A percentile compares a stretch with the other conserved stretches of the same genome.
Conservation (phyloP, 495 filamentous ascomycete genomes). For the Filosporella fistucella region DNA sequence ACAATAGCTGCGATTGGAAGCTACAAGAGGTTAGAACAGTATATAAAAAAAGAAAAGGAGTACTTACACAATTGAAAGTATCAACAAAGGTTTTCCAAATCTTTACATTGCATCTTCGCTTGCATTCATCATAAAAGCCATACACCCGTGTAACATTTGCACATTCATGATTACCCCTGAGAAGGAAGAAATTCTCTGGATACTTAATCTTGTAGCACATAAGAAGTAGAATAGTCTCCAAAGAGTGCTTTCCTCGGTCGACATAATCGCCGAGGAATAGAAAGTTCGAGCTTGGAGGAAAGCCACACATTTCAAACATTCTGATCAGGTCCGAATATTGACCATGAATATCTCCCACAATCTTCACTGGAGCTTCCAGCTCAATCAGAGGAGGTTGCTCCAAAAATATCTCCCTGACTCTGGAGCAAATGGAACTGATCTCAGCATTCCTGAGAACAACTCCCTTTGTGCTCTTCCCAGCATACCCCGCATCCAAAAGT, state of each 20-base stretch:
- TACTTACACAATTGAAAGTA: conserved; percentile 74
- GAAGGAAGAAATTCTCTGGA: conserved; percentile 97
- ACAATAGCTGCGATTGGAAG: conserved; percentile 96
- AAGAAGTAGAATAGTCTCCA: conserved; percentile 94
- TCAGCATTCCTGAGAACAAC: conserved; percentile 97
- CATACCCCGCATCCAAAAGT: conserved; percentile 90
- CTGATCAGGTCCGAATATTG: conserved; percentile 97
- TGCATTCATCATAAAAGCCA: conserved; percentile 99
- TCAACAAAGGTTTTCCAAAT: conserved; percentile 99
- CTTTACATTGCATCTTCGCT: conserved; percentile 95
- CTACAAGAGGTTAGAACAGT: conserved; percentile 12
- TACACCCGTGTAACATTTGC: conserved; percentile 98
- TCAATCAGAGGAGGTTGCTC: conserved; percentile 90
- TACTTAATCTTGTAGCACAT: conserved; percentile 99
- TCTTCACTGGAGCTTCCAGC: conserved; percentile 94
- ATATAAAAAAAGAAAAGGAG: neutral
- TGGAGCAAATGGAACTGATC: conserved; percentile 86
- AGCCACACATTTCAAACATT: conserved; percentile 99
- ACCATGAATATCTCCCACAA: conserved; percentile 96
- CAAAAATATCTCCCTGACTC: conserved; percentile 82
- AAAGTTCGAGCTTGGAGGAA: conserved; percentile 90
- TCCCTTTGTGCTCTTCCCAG: conserved; percentile 94
- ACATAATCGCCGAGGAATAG: conserved; percentile 98
- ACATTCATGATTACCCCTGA: conserved; percentile 97
- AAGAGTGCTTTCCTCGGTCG: conserved; percentile 92